Evolutionary conservation across 257 asterid species (phyloP).

Genomic region (Datura wrightii): DNA sequence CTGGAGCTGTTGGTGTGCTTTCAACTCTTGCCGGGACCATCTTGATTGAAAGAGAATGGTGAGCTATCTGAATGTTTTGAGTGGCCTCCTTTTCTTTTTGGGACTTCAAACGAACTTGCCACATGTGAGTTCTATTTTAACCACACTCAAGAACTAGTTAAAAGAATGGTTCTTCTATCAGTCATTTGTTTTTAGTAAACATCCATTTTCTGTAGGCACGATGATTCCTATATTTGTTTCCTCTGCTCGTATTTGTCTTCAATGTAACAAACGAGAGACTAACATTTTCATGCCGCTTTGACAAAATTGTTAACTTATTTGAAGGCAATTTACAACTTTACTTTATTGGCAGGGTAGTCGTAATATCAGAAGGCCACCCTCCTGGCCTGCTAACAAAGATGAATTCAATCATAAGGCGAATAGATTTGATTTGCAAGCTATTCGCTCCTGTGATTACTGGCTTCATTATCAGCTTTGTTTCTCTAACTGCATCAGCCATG

Average conservation of each 20-base stretch:
- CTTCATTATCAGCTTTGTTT: conserved; percentile 80
- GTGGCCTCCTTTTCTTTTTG: not conserved
- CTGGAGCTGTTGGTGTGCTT: conserved; percentile 85
- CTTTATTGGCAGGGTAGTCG: conserved; percentile 75
- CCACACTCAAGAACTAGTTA: too few species aligned
- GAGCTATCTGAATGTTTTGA: conserved; percentile 16
- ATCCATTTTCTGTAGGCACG: too few species aligned
- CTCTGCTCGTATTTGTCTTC: too few species aligned
- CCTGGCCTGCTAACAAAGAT: conserved; percentile 63
- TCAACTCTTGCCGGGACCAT: conserved; percentile 93
- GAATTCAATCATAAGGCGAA: conserved; percentile 84
- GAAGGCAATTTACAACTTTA: not conserved
- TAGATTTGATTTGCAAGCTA: conserved; percentile 76
- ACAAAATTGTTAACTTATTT: not conserved
- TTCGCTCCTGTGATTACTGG: conserved; percentile 83
- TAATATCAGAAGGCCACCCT: conserved; percentile 79
- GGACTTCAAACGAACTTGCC: too few species aligned
- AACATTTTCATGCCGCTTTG: not conserved
- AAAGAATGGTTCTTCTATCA: too few species aligned
- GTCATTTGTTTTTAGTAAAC: too few species aligned
- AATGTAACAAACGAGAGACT: too few species aligned
- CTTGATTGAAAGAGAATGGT: conserved; percentile 97
- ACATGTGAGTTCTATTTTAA: too few species aligned
- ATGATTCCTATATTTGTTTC: too few species aligned
- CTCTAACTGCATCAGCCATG: conserved; percentile 79